Evolutionary conservation across 768 basidiomycete genomes (phyloP), one percentile per base, ranked within the genome.

Genomic region (Xerocomus spinulosus): DNA sequence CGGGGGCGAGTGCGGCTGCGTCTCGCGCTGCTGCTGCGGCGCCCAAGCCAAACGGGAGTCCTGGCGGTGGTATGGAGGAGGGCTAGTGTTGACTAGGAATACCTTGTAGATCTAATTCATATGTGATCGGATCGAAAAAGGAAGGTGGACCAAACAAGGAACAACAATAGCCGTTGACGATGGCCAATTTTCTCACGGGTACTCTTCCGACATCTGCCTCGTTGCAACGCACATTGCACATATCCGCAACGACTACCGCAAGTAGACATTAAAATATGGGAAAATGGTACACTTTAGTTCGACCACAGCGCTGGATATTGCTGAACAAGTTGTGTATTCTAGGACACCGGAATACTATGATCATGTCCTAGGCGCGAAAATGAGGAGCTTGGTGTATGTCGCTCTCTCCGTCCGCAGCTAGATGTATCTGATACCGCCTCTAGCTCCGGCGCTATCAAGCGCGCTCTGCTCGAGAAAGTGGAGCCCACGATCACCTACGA

Each of bases 321-420:
- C 24, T 41, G 10, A 39, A 20, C 12, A n/a, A 3, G 21, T 9
- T 8, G 5, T 18, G 17, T 20, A 20, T 23, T 36, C 46, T 60
- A 90, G 87, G 87, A 85, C 84, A 15, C 68, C 78, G 34, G 79
- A 81, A 62, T 80, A 84, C 59, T 75, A 79, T 51, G 88, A 91
- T 68, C 79, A 85, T 60, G 80, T 89, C 29, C 70, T 91, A 9
- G 76, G 77, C 55, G 71, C 78, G 50, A 91, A 90, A 79, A 74
- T 91, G 55, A 87, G 83, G 69, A 80, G 71, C 56, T 61, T 91
- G 58, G 82, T 89, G 88, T 91, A 79, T 60, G 87, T 65, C 26
- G 5, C 26, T 14, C 14, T 42, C 32, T 37, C 38, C 38, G 33
- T 39, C 30, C 15, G 14, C 35, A 5, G 4, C 20, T 24, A 24